Evolutionary conservation across 169 alveolate species (phyloP), one percentile per base, ranked within the genome.

Genomic region (Eimeria brunetti): DNA sequence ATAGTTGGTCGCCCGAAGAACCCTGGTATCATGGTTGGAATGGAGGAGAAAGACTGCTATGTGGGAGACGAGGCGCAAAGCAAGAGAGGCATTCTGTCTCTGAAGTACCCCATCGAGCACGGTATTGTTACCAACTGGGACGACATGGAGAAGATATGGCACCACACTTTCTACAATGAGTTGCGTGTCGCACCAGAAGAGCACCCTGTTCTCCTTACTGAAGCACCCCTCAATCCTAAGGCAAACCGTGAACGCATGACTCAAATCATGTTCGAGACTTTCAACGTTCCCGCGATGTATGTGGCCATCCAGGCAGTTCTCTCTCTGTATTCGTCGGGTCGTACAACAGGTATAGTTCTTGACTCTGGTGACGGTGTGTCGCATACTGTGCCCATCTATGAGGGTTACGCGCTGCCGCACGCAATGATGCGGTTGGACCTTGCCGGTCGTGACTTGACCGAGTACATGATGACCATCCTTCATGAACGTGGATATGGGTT

Each of bases 301-400:
- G 99, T 99, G 60, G 98, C 98, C 56, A 99, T 99, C 97, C 99
- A 99, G 97, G 99, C 99, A 67, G 99, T 99, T 53, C 98, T 99
- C 56, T 99, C 99, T 12, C 98, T 99, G 95, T 99, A 99, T 96
- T 99, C 99, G n/a, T 98, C 99, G 38, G 99, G 99, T 83, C 98
- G 99, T 96, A 99, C 99, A 85, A 99, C 99, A 80, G 99, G 99
- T 97, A 98, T 99, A 49, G 99, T 99, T 67, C 97, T 99, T 76
- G 99, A 99, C 97, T 98, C 99, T 76, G 99, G 99, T 38, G 99
- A 99, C 94, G 99, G 99, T 86, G 99, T 99, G 11, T 97, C 99
- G 33, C 99, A 99, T 98, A 99, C 99, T 69, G 99, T 99, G 76
- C 99, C 99, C 44, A 99, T 99, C 96, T 99, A 99, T 97, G 99